A percentile compares a stretch with the other conserved stretches of the same genome.
These are phyloP conservation scores for Arachnomyces sp. DNA, from an alignment of 2,329 filamentous ascomycete species.

Conservation along the genomic window DNA sequence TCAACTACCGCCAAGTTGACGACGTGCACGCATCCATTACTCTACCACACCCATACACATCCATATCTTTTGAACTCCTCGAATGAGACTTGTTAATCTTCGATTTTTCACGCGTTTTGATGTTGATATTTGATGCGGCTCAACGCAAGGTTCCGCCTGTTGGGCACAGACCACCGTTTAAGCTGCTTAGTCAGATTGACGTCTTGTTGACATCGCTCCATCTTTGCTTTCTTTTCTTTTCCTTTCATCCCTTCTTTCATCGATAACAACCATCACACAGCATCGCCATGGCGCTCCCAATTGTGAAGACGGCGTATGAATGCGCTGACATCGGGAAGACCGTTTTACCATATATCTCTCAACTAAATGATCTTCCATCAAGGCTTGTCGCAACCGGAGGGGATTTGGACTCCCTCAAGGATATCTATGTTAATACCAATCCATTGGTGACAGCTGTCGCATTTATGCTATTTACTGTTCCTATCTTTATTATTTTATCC, in stretches of 20 bases:
- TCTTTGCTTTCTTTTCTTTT: slow-evolving; percentile 4
- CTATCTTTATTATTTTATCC: slow-evolving; percentile 63
- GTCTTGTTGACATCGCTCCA: slow-evolving; percentile 2
- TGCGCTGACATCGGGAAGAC: slow-evolving; percentile 68
- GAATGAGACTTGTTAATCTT: neutral
- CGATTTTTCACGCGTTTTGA: slow-evolving; percentile 2
- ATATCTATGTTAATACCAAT: slow-evolving; percentile 76
- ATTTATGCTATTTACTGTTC: slow-evolving; percentile 61
- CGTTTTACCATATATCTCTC: slow-evolving; percentile 64
- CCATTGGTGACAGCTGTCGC: slow-evolving; percentile 69
- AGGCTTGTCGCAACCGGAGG: slow-evolving; percentile 53
- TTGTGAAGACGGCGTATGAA: slow-evolving; percentile 61
- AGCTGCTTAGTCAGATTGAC: slow-evolving; percentile 12
- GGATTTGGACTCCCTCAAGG: slow-evolving; percentile 53
- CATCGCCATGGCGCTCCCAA: slow-evolving; percentile 52
- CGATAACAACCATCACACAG: slow-evolving; percentile 10
- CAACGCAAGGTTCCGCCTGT: slow-evolving; percentile 8
- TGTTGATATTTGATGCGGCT: slow-evolving; percentile 11
- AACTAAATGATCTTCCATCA: slow-evolving; percentile 61
- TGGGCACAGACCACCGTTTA: slow-evolving; percentile 6
- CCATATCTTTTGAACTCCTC: neutral
- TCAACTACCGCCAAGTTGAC: slow-evolving; percentile 7
- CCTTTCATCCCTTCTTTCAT: slow-evolving; percentile 11
- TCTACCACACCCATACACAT: neutral
- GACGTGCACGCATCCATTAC: slow-evolving; percentile 4